A percentile compares a stretch with the other conserved stretches of the same genome.
These are phyloP conservation scores for Lentinula edodes DNA, from an alignment of 768 basidiomycete genomes.

Conservation along the genomic window DNA sequence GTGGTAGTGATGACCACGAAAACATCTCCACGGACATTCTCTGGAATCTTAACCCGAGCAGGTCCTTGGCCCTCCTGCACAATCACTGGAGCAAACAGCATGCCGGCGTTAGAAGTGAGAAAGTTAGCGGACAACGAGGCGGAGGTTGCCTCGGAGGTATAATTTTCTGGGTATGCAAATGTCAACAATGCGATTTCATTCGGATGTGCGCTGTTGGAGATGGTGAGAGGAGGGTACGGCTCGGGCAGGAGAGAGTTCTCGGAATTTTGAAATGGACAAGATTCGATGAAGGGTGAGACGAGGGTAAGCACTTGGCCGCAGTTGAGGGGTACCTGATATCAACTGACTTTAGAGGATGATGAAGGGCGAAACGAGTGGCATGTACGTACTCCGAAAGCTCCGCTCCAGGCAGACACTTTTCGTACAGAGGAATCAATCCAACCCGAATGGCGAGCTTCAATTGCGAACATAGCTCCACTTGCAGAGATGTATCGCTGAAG, in stretches of 20 bases:
- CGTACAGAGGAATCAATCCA: slow-evolving; percentile 53
- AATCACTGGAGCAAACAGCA: slow-evolving; percentile 30
- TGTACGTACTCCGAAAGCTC: slow-evolving; percentile 47
- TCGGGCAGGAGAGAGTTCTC: not conserved
- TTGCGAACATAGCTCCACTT: slow-evolving; percentile 42
- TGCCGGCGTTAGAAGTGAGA: slow-evolving; percentile 10
- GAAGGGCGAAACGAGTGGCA: slow-evolving; percentile 1
- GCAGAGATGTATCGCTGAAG: slow-evolving; percentile 29
- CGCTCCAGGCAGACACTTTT: slow-evolving; percentile 48
- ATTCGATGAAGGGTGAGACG: slow-evolving; percentile 38
- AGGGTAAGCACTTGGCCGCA: slow-evolving; percentile 36
- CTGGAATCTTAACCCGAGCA: slow-evolving; percentile 33
- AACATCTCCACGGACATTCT: slow-evolving; percentile 38
- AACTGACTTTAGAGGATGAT: not conserved
- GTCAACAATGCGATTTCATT: slow-evolving; percentile 26
- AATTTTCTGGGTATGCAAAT: slow-evolving; percentile 20
- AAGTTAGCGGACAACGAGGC: slow-evolving; percentile 32
- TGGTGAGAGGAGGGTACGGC: slow-evolving; percentile 36
- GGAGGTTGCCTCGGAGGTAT: slow-evolving; percentile 16
- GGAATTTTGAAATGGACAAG: slow-evolving; percentile 35
- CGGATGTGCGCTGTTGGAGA: slow-evolving; percentile 41
- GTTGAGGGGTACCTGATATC: slow-evolving; percentile 31
- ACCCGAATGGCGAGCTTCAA: slow-evolving; percentile 58
- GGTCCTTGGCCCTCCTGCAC: slow-evolving; percentile 20
- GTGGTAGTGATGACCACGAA: slow-evolving; percentile 46